Conservation (phyloP, 2,329 filamentous ascomycete genomes). For the Colletotrichum aenigma region DNA sequence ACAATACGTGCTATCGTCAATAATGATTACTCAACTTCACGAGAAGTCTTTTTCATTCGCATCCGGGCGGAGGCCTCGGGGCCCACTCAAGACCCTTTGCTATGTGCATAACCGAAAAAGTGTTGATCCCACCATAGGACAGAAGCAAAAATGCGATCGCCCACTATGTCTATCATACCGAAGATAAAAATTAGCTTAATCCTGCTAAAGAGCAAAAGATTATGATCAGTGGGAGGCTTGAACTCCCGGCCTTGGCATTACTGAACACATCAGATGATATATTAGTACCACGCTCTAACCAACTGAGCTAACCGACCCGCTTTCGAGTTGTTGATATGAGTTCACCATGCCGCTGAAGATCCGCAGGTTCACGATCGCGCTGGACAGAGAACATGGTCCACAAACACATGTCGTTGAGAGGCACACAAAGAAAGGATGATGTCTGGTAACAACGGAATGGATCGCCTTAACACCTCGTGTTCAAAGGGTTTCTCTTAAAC, state of each 20-base stretch:
- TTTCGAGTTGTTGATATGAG: accelerated
- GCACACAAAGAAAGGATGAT: neutral
- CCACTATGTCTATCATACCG: accelerated
- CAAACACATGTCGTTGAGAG: neutral
- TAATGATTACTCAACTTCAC: accelerated
- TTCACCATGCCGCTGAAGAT: neutral
- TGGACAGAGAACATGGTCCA: neutral
- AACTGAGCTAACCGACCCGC: slow-evolving; percentile 20
- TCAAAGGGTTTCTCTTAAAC: neutral
- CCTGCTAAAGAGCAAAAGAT: neutral
- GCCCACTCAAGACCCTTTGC: neutral
- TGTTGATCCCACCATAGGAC: neutral
- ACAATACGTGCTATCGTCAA: neutral
- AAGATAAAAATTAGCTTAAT: accelerated
- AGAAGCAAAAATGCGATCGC: neutral
- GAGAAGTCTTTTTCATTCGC: neutral
- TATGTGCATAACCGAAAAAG: accelerated
- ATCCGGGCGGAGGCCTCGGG: neutral
- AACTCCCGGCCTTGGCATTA: slow-evolving; percentile 20
- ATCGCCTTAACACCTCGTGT: neutral
- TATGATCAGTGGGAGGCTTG: slow-evolving; percentile 19
- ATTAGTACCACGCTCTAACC: slow-evolving; percentile 22
- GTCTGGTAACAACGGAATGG: neutral
- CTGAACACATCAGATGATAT: slow-evolving; percentile 6
- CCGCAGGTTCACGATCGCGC: neutral